Conservation (phyloP, 352 stramenopile species). For the Globisporangium barbulae region DNA sequence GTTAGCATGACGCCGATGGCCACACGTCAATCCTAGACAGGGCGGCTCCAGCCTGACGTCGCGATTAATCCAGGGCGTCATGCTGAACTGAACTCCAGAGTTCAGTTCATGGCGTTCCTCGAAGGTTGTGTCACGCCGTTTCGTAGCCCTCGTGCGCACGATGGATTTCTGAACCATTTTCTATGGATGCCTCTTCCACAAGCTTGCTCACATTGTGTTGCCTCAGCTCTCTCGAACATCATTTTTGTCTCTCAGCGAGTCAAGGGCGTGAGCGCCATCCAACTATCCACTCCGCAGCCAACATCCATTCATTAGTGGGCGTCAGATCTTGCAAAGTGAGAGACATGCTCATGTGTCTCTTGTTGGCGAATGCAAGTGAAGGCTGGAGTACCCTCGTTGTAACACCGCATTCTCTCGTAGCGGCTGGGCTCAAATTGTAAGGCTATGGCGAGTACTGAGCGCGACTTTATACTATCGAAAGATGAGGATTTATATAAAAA, state of each 20-base stretch:
- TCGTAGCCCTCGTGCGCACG: background rate
- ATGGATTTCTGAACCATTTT: background rate
- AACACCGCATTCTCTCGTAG: conserved; percentile 1
- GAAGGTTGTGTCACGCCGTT: background rate
- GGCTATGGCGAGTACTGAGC: no score
- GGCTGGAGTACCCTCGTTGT: background rate
- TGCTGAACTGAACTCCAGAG: background rate
- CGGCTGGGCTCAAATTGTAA: background rate
- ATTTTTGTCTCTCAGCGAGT: background rate
- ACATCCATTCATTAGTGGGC: background rate
- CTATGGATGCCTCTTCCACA: background rate
- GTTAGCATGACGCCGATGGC: background rate
- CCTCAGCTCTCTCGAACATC: background rate
- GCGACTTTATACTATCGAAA: no score
- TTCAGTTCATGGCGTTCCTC: background rate
- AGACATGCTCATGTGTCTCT: background rate
- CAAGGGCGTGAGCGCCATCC: background rate
- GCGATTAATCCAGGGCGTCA: background rate
- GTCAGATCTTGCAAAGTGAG: conserved; percentile 3
- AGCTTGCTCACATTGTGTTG: background rate
- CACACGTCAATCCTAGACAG: background rate
- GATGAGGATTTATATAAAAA: no score
- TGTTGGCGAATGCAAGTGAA: conserved; percentile 3
- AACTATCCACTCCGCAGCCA: background rate
- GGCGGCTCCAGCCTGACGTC: background rate